Percentiles rank a stretch among this genome's conserved stretches.
Evolutionary conservation across 805 yeast species (phyloP).

Genomic region (Candida verbasci): DNA sequence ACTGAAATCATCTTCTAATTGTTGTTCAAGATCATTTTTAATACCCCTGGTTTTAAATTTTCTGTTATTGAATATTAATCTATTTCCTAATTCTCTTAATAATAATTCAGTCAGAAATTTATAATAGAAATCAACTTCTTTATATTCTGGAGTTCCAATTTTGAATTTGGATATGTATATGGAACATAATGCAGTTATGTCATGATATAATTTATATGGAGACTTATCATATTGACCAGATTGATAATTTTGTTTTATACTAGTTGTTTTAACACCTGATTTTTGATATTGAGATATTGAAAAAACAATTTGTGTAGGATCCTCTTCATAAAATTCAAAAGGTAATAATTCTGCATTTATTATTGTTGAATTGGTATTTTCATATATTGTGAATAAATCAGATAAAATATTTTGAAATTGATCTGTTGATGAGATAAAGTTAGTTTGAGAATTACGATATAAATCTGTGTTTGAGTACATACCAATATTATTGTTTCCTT

Average conservation of each 20-base stretch:
- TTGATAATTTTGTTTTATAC: conserved; percentile 39
- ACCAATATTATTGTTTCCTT: too few relatives aligned
- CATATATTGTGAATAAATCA: conserved; percentile 21
- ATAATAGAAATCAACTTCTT: conserved; percentile 56
- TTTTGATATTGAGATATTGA: conserved; percentile 16
- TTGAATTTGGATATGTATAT: conserved; percentile 43
- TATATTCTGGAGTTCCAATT: conserved; percentile 47
- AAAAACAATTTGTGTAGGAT: conserved; percentile 40
- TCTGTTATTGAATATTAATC: conserved; percentile 9
- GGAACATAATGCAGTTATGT: conserved; percentile 54
- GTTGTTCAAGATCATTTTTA: conserved; percentile 35
- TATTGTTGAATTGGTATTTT: conserved; percentile 23
- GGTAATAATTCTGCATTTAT: conserved; percentile 32
- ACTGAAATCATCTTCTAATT: conserved; percentile 54
- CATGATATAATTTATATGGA: conserved; percentile 61
- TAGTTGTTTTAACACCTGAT: conserved; percentile 26
- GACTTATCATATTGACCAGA: conserved; percentile 37
- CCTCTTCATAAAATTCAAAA: conserved; percentile 40
- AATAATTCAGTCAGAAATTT: conserved; percentile 59
- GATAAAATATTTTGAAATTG: conserved; percentile 13
- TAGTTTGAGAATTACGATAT: background rate
- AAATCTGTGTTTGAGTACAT: background rate
- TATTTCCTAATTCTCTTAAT: conserved; percentile 48
- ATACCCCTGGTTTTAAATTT: conserved; percentile 9
- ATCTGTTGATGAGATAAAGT: conserved; percentile 8